phyloP scores from a whole-genome alignment of 129 eudicot species.

The Flaveria bidentis region DNA sequence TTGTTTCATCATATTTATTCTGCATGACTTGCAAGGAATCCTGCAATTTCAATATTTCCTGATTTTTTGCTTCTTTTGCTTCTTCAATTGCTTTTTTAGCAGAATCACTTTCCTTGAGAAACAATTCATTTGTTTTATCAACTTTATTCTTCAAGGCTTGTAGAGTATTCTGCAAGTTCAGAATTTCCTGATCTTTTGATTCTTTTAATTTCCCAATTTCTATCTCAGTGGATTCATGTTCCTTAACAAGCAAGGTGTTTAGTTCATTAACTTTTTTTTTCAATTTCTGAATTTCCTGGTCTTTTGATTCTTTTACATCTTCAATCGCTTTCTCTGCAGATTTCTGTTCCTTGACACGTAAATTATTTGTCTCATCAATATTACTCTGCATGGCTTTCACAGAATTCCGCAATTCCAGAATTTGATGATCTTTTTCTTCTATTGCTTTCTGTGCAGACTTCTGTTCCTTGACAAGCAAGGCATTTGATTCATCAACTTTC shows the following conservation, averaged over 20 bases:
- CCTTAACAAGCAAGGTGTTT: conserved; percentile 50
- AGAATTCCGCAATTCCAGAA: conserved; percentile 56
- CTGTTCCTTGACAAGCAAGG: conserved; percentile 65
- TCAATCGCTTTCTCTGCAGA: conserved; percentile 69
- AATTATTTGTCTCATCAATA: conserved; percentile 56
- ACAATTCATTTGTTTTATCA: conserved; percentile 56
- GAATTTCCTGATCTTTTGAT: conserved; percentile 27
- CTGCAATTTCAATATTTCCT: conserved; percentile 60
- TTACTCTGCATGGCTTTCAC: conserved; percentile 60
- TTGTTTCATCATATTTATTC: conserved; percentile 54
- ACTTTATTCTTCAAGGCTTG: conserved; percentile 57
- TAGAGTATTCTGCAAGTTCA: conserved; percentile 42
- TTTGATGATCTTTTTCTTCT: conserved; percentile 73
- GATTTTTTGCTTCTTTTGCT: conserved; percentile 38
- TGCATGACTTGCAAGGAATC: conserved; percentile 58
- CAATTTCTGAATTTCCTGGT: conserved; percentile 27
- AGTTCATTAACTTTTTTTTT: conserved; percentile 58
- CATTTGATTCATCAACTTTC: conserved; percentile 64
- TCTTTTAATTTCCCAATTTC: conserved; percentile 54
- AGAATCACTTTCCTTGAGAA: conserved; percentile 58
- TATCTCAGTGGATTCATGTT: conserved; percentile 63
- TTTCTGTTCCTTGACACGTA: conserved; percentile 63
- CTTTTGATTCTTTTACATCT: conserved; percentile 47
- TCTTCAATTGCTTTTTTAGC: conserved; percentile 73
- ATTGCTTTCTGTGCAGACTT: conserved; percentile 70